Base-by-base conservation (phyloP, 1,139 yeast species). In the Debaryomyces singareniensis region DNA sequence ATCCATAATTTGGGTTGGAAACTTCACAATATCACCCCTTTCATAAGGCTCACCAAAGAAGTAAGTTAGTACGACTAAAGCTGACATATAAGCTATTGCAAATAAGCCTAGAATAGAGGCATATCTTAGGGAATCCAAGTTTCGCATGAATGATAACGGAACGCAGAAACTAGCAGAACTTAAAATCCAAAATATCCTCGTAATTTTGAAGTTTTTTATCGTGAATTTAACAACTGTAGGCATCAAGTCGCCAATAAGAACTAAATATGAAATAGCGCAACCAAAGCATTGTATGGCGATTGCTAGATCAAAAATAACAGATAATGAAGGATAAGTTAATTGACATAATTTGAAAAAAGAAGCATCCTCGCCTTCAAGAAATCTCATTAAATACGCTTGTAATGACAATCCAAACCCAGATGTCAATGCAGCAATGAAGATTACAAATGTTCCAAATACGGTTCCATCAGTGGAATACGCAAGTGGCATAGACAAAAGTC, bases 381-480 rank as follows among this genome's bases (percentile, higher is more conserved):
- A 79, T 40, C 71, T 68, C 7, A 95, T 72, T 18, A 83, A 78
- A 42, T 77, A 67, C n/a, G 80, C 82, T 47, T 89, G 89, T 20
- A 89, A 61, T 43, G 76, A 80, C 25, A 91, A 62, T 0, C 98
- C 98, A 44, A 71, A 73, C 0, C 84, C 85, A 2, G 95, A 78
- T 0, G 95, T 74, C 2, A 72, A 20, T 0, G 93, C 96, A 0
- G 96, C 94, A 10, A 85, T 37, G 1, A 79, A 14, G 10, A 87
- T 71, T 29, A 87, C 69, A 7, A 71, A 34, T 0, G 75, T 49
- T 0, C 97, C 98, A 20, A 80, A 58, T 2, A 79, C 42, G 3
- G 87, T 53, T 2, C 96, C 96, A 50, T 89, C 94, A n/a, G 89
- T 76, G 33, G 77, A 68, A 53, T 84, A 81, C 1, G 96, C 95